These are phyloP conservation scores for Coemansia sp. DNA, from an alignment of 192 early-diverging fungal species.

Conservation along the genomic window DNA sequence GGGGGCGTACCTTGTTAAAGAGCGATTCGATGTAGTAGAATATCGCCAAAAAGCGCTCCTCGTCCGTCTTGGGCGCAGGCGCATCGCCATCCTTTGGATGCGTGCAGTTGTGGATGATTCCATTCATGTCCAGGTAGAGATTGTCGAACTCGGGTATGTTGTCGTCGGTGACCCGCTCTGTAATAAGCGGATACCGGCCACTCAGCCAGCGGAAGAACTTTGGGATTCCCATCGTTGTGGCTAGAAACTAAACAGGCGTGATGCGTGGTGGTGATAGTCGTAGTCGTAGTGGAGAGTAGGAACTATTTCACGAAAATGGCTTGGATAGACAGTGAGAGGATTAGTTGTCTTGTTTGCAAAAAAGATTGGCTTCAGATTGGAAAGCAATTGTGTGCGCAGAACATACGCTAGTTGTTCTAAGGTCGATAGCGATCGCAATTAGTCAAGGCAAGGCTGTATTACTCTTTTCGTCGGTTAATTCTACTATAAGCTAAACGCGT, in stretches of 20 bases:
- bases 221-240: constrained; percentile 72
- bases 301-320: too few species aligned
- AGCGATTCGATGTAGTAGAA: constrained; percentile 97
- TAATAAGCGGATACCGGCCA: constrained; percentile 94
- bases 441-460: neutral
- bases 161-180: constrained; percentile 86
- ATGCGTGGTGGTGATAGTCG: too few species aligned
- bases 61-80: constrained; percentile 87
- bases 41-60: constrained; percentile 89
- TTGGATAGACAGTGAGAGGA: neutral
- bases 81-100: constrained; percentile 89
- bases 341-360: neutral
- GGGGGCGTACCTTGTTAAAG: constrained; percentile 89
- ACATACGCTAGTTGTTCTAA: neutral
- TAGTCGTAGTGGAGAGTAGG: too few species aligned
- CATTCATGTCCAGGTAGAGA: constrained; percentile 99
- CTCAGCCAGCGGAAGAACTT: constrained; percentile 98
- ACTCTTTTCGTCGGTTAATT: neutral
- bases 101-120: constrained; percentile 96
- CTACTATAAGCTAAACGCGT: neutral
- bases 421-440: neutral
- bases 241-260: too few species aligned
- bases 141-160: constrained; percentile 97
- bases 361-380: neutral
- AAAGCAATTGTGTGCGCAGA: neutral